phyloP scores from a whole-genome alignment of 345 rosid species.

The Limnanthes douglasii region DNA sequence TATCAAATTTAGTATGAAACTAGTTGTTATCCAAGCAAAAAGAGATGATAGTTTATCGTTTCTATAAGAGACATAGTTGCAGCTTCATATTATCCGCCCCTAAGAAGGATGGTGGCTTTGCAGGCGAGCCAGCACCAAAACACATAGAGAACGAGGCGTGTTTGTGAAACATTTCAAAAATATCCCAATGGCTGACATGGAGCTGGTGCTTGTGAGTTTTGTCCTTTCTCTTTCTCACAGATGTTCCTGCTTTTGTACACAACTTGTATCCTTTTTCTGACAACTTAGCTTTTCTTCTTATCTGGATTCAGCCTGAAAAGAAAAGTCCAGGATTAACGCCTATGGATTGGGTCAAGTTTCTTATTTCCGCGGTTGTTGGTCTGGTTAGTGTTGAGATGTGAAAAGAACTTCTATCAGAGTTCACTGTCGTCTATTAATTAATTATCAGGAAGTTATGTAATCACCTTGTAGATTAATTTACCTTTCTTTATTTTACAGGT shows the following conservation, averaged over 20 bases:
- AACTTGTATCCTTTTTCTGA: constrained; percentile 2
- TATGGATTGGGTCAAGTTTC: constrained; percentile 95
- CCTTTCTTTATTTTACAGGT: constrained; percentile 27
- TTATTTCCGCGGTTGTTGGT: constrained; percentile 83
- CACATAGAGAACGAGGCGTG: constrained; percentile 50
- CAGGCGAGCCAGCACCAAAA: constrained; percentile 53
- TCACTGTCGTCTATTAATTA: too few species aligned
- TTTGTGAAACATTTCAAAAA: constrained; percentile 90
- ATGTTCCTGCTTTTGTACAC: neutral
- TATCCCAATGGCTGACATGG: constrained; percentile 99
- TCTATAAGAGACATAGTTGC: too few species aligned
- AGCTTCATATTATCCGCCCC: too few species aligned
- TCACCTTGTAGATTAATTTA: too few species aligned
- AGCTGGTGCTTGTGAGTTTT: constrained; percentile 84
- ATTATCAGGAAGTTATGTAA: too few species aligned
- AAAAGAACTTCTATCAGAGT: too few species aligned
- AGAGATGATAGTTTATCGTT: constrained; percentile 3
- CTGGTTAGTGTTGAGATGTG: constrained; percentile 44
- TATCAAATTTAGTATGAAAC: constrained; percentile 3
- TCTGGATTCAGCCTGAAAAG: constrained; percentile 77
- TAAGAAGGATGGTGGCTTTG: constrained; percentile 12
- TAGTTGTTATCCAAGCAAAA: neutral
- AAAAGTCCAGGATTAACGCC: constrained; percentile 96
- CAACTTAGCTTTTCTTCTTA: neutral
- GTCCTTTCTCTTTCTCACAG: constrained; percentile 9